Conservation (phyloP, 1,139 yeast species). For the Hansenula sp. region DNA sequence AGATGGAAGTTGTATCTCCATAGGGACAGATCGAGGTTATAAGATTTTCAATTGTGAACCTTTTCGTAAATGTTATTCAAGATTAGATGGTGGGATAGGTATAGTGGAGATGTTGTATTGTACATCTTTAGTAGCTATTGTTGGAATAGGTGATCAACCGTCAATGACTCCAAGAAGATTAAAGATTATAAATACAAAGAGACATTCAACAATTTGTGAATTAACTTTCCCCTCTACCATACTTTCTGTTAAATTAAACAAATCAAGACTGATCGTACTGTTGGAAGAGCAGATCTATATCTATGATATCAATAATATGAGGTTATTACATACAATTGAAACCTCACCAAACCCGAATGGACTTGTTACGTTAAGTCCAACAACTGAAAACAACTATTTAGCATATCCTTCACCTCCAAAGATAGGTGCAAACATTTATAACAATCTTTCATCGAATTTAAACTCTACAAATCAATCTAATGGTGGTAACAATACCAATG, state of each 20-base stretch:
- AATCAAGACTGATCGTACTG: slow-evolving; percentile 68
- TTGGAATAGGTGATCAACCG: slow-evolving; percentile 84
- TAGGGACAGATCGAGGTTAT: slow-evolving; percentile 77
- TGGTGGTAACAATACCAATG: slow-evolving; percentile 20
- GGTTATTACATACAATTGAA: slow-evolving; percentile 82
- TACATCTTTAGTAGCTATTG: slow-evolving; percentile 82
- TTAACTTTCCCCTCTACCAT: slow-evolving; percentile 85
- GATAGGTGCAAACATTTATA: slow-evolving; percentile 24
- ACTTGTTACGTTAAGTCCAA: slow-evolving; percentile 58
- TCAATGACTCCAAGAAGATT: slow-evolving; percentile 76
- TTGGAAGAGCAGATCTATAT: slow-evolving; percentile 84
- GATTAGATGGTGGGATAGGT: slow-evolving; percentile 54
- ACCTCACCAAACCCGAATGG: slow-evolving; percentile 69
- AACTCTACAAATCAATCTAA: background rate
- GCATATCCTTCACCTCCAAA: slow-evolving; percentile 83
- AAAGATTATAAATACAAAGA: slow-evolving; percentile 77
- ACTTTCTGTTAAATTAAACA: slow-evolving; percentile 72
- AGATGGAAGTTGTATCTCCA: slow-evolving; percentile 82
- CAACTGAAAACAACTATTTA: slow-evolving; percentile 57
- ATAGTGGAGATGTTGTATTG: slow-evolving; percentile 89
- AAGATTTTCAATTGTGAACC: slow-evolving; percentile 87
- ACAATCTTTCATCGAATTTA: slow-evolving; percentile 8
- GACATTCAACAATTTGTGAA: slow-evolving; percentile 72
- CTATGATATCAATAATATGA: slow-evolving; percentile 87
- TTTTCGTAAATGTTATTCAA: slow-evolving; percentile 73